Conservation (phyloP, 495 filamentous ascomycete genomes). For the Xylaria cubensis region DNA sequence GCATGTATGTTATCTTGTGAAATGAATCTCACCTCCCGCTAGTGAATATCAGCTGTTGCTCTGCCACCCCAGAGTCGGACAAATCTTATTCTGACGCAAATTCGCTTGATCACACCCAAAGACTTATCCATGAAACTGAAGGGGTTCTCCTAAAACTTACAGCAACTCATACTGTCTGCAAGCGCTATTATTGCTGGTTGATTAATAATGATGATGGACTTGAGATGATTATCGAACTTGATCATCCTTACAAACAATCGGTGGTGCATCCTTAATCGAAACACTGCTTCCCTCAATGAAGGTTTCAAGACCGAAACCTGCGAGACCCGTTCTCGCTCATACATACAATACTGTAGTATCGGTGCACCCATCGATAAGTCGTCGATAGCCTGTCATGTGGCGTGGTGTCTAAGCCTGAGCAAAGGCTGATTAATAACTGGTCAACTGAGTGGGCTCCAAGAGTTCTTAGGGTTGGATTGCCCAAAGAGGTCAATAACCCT, state of each 20-base stretch:
- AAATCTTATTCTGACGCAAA: background rate
- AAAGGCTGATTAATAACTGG: conserved; percentile 18
- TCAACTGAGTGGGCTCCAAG: background rate
- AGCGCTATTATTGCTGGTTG: background rate
- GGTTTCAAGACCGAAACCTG: background rate
- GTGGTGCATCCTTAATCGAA: conserved; percentile 5
- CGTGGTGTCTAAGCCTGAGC: conserved; percentile 13
- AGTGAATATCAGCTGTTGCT: conserved; percentile 2
- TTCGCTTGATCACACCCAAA: background rate
- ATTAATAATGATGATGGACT: background rate
- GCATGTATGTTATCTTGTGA: background rate
- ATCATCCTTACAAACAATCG: conserved; percentile 9
- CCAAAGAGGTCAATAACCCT: conserved; percentile 8
- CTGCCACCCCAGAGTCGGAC: conserved; percentile 13
- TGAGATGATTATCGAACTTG: background rate
- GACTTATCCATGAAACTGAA: background rate
- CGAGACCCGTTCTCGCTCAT: background rate
- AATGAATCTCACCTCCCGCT: background rate
- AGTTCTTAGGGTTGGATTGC: background rate
- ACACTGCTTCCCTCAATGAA: conserved; percentile 3
- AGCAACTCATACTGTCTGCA: background rate
- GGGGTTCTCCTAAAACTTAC: background rate
- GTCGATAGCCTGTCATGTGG: conserved; percentile 16
- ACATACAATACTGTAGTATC: background rate
- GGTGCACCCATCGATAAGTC: background rate